A percentile compares a stretch with the other conserved stretches of the same genome.
Evolutionary conservation across 140 eudicot species (phyloP).

Genomic region (Senecio squalidus): DNA sequence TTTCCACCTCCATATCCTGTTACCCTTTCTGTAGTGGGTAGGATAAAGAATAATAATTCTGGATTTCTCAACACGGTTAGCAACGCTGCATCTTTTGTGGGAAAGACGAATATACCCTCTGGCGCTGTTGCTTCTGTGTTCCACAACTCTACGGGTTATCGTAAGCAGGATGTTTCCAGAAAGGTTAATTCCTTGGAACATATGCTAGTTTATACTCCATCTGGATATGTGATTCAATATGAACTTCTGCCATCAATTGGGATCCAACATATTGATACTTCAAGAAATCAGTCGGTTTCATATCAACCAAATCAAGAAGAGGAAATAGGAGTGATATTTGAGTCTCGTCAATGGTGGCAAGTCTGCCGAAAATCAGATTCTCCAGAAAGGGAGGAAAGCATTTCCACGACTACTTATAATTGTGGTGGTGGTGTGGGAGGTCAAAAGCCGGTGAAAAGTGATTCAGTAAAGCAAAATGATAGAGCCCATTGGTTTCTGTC

Average conservation of each 20-base stretch:
- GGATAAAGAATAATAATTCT: conserved; percentile 32
- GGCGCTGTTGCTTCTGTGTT: conserved; percentile 50
- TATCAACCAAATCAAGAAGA: conserved; percentile 32
- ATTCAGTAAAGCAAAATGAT: conserved; percentile 34
- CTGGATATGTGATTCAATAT: conserved; percentile 48
- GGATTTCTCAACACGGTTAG: conserved; percentile 40
- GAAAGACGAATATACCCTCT: conserved; percentile 38
- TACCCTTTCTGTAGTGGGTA: conserved; percentile 49
- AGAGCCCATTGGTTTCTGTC: conserved; percentile 43
- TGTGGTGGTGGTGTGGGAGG: no score
- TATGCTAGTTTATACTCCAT: conserved; percentile 48
- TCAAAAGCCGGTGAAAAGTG: conserved; percentile 8
- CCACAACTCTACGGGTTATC: conserved; percentile 36
- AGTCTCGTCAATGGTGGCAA: conserved; percentile 53
- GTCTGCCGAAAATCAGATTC: conserved; percentile 47
- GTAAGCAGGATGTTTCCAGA: conserved; percentile 13
- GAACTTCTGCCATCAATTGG: conserved; percentile 39
- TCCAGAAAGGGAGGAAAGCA: conserved; percentile 40
- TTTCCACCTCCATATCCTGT: conserved; percentile 49
- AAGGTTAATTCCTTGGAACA: conserved; percentile 37
- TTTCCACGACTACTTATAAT: conserved; percentile 5
- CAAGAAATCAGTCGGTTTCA: conserved; percentile 19
- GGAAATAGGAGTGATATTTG: conserved; percentile 32
- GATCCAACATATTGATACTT: conserved; percentile 26
- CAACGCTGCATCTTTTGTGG: conserved; percentile 42